Evolutionary conservation across 495 filamentous ascomycete species (phyloP).

Genomic region (Lophiotrema nucula): DNA sequence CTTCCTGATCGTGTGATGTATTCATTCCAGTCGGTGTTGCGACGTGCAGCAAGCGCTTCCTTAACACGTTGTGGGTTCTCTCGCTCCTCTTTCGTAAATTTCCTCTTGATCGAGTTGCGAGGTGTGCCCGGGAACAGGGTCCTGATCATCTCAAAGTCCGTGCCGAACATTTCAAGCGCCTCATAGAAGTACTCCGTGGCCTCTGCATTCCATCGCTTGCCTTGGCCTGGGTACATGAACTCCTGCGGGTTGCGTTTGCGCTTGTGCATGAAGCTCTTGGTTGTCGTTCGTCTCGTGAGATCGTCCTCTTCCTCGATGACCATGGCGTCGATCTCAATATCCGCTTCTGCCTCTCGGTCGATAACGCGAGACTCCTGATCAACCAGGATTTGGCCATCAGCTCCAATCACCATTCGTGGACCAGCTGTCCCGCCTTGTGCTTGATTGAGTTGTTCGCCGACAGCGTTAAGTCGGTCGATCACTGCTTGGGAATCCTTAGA

Average conservation of each 20-base stretch:
- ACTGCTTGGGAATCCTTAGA: no score
- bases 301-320: constrained; percentile 80
- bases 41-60: constrained; percentile 52
- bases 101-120: constrained; percentile 79
- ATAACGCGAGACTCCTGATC: constrained; percentile 45
- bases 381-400: not conserved
- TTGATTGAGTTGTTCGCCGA: no score
- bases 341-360: constrained; percentile 70
- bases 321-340: constrained; percentile 53
- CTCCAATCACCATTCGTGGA: no score
- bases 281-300: constrained; percentile 73
- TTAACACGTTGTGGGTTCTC: constrained; percentile 67
- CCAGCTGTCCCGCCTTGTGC: no score
- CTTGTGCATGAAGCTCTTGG: constrained; percentile 64
- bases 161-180: constrained; percentile 82
- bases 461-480: no score
- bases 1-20: constrained; percentile 34
- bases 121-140: constrained; percentile 75
- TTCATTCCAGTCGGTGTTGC: constrained; percentile 34
- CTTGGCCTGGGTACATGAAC: constrained; percentile 49
- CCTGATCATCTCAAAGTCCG: constrained; percentile 86
- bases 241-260: constrained; percentile 38
- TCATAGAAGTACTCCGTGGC: constrained; percentile 83
- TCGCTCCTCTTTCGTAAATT: constrained; percentile 91
- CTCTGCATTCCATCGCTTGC: constrained; percentile 70